Conservation (phyloP, 2,329 filamentous ascomycete species). For the Dissoconium aciculare region DNA sequence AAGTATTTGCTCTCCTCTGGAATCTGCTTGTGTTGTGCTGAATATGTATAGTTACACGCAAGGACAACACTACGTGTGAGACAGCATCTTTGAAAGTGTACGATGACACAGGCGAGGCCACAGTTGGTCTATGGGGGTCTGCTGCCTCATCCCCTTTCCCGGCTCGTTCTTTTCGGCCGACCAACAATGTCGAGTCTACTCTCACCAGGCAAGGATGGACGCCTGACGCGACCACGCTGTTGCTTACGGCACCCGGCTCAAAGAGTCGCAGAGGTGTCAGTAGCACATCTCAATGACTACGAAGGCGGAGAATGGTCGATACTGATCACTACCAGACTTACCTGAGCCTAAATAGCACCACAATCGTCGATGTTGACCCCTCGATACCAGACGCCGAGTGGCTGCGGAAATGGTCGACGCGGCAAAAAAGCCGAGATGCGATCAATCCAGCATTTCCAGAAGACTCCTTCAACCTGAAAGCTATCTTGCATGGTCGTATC, state of each 20-base stretch:
- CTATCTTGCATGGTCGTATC: conserved; percentile 10
- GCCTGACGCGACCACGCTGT: conserved; percentile 19
- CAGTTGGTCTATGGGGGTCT: conserved; percentile 42
- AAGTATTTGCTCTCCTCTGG: no score
- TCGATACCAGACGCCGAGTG: conserved; percentile 38
- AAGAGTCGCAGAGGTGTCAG: conserved; percentile 20
- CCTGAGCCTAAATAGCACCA: conserved; percentile 28
- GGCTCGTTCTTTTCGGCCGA: background rate
- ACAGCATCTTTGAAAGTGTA: conserved; percentile 39
- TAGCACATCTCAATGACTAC: no score
- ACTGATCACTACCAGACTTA: no score
- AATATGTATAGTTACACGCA: conserved; percentile 30
- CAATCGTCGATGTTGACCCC: conserved; percentile 42
- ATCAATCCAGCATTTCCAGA: conserved; percentile 34
- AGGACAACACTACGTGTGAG: conserved; percentile 31
- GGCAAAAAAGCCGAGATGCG: conserved; percentile 35
- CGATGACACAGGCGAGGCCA: conserved; percentile 41
- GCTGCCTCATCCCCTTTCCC: conserved; percentile 23
- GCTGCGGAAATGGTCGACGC: conserved; percentile 36
- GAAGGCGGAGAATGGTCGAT: no score
- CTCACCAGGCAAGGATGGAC: conserved; percentile 13
- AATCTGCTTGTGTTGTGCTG: background rate
- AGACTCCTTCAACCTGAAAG: conserved; percentile 20
- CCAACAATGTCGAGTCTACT: conserved; percentile 5
- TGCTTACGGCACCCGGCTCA: conserved; percentile 20